Evolutionary conservation across 257 asterid species (phyloP).

Genomic region (Solanum rostratum): DNA sequence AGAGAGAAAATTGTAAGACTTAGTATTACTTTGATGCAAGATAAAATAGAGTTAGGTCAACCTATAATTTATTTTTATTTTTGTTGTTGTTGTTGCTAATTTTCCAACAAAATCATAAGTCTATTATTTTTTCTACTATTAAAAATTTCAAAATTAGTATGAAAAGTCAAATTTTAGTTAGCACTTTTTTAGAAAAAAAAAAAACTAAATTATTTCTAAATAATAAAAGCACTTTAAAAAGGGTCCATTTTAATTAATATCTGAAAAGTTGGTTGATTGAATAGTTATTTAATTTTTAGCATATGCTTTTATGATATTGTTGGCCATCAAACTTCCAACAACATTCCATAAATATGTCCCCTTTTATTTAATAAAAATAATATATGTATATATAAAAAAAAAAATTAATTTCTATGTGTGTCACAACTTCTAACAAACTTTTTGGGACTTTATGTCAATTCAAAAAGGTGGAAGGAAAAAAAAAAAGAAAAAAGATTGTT

Average conservation of each 20-base stretch:
- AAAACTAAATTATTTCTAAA: background rate
- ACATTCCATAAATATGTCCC: background rate
- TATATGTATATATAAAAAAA: too few species aligned
- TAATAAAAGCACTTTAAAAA: too few species aligned
- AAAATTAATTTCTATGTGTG: too few species aligned
- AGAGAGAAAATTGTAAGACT: background rate
- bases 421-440: background rate
- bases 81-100: background rate
- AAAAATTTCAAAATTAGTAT: background rate
- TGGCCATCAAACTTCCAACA: constrained; percentile 1
- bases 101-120: background rate
- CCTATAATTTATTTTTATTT: background rate
- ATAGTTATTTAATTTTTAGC: background rate
- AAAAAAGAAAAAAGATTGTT: background rate
- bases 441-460: background rate
- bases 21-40: background rate
- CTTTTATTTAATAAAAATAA: background rate
- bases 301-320: background rate
- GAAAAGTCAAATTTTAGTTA: background rate
- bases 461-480: background rate
- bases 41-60: background rate
- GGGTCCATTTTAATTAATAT: background rate
- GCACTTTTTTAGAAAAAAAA: background rate
- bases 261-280: background rate
- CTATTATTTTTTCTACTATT: background rate